phyloP scores from a whole-genome alignment of 2,329 filamentous ascomycete genomes.

The Xylogone sp. region DNA sequence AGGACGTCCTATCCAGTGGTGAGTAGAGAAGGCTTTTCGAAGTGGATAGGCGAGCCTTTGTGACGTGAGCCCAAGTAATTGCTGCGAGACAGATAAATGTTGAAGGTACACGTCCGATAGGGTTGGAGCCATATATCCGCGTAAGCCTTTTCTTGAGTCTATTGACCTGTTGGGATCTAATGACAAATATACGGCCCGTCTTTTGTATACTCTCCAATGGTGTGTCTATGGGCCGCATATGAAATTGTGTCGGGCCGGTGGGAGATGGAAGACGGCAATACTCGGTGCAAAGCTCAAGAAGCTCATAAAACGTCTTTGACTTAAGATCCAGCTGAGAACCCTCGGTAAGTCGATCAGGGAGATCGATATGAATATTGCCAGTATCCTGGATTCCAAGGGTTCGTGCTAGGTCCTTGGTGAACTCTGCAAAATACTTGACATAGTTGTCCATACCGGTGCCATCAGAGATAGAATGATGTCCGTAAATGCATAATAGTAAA shows the following conservation, averaged over 20 bases:
- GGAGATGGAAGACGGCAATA: background rate
- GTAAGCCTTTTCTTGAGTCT: background rate
- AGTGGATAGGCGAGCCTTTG: background rate
- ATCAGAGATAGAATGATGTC: background rate
- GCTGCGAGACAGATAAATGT: background rate
- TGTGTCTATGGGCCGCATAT: background rate
- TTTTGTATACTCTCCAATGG: background rate
- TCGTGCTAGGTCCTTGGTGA: background rate
- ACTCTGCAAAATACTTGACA: background rate
- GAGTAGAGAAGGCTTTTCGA: background rate
- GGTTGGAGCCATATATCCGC: background rate
- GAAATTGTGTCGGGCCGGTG: background rate
- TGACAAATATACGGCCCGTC: background rate
- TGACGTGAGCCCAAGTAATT: background rate
- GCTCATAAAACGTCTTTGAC: background rate
- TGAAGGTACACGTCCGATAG: background rate
- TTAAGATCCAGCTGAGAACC: background rate
- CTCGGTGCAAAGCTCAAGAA: background rate
- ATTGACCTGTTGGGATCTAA: background rate
- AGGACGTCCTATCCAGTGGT: background rate
- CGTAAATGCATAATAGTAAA: background rate
- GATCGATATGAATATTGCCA: background rate
- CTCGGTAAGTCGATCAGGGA: background rate
- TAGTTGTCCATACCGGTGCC: background rate
- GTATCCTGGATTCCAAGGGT: background rate